These are phyloP conservation scores for Trichoderma sp. DNA, from an alignment of 2,329 filamentous ascomycete genomes.

Conservation along the genomic window DNA sequence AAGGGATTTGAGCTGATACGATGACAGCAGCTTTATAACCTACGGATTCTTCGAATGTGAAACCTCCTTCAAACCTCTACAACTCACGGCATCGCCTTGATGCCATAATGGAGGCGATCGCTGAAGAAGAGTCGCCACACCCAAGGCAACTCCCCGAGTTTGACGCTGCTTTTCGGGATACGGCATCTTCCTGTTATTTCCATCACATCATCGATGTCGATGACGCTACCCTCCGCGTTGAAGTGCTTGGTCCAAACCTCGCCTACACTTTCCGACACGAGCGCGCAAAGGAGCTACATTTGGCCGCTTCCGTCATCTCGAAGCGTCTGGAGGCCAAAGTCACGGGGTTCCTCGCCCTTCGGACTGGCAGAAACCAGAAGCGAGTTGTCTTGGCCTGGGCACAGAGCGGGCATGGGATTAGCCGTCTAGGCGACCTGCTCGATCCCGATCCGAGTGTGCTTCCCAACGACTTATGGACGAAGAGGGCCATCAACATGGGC, in stretches of 20 bases:
- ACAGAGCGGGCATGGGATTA: conserved; percentile 36
- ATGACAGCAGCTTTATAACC: neutral
- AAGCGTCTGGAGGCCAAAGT: conserved; percentile 31
- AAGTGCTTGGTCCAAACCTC: conserved; percentile 36
- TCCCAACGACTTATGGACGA: conserved; percentile 33
- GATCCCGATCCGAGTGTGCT: conserved; percentile 28
- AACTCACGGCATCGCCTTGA: neutral
- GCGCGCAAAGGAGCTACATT: conserved; percentile 21
- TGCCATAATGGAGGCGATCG: neutral
- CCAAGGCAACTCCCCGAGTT: conserved; percentile 22
- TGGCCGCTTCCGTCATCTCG: conserved; percentile 7
- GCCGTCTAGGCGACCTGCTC: conserved; percentile 32
- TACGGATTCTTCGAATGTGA: neutral
- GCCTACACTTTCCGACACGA: conserved; percentile 31
- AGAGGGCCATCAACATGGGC: conserved; percentile 32
- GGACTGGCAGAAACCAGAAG: conserved; percentile 8
- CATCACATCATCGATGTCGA: conserved; percentile 31
- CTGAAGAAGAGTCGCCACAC: neutral
- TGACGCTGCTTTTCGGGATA: conserved; percentile 24
- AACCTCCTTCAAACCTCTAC: neutral
- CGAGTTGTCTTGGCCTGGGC: conserved; percentile 34
- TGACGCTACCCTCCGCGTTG: conserved; percentile 28
- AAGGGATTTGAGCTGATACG: neutral
- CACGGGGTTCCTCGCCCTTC: conserved; percentile 33
- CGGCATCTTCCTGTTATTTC: conserved; percentile 31